phyloP scores from a whole-genome alignment of 1,284 basidiomycete species.

The Boletus coffeatus region DNA sequence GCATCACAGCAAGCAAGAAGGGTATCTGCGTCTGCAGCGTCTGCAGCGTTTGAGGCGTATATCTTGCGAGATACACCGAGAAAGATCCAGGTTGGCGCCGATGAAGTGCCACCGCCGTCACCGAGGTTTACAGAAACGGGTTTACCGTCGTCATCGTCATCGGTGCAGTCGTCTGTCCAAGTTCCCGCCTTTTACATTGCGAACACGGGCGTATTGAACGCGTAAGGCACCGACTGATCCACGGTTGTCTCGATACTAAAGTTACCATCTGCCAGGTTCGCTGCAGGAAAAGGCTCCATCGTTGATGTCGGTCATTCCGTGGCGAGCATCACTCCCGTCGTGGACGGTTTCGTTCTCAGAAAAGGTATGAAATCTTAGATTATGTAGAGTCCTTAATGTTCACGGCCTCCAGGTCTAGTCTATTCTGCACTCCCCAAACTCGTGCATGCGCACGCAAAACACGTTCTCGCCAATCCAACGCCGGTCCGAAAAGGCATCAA shows the following conservation, averaged over 20 bases:
- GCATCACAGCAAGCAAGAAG: too few species aligned
- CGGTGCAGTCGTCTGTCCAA: slow-evolving; percentile 29
- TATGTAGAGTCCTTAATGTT: neutral
- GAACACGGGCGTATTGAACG: slow-evolving; percentile 90
- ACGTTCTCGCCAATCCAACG: slow-evolving; percentile 49
- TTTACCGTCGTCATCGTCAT: too few species aligned
- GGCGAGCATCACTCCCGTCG: slow-evolving; percentile 90
- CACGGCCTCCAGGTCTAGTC: slow-evolving; percentile 47
- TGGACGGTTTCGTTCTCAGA: slow-evolving; percentile 95
- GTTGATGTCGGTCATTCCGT: slow-evolving; percentile 90
- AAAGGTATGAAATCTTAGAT: slow-evolving; percentile 57
- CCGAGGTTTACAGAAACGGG: too few species aligned
- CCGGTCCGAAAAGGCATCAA: slow-evolving; percentile 52
- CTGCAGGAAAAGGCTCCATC: slow-evolving; percentile 94
- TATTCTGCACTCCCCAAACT: slow-evolving; percentile 72
- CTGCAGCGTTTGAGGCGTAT: too few species aligned
- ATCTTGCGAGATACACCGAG: too few species aligned
- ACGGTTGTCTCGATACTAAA: slow-evolving; percentile 7
- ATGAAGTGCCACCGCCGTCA: too few species aligned
- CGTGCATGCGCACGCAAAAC: slow-evolving; percentile 68
- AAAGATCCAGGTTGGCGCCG: too few species aligned
- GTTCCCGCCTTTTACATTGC: slow-evolving; percentile 97
- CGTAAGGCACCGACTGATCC: slow-evolving; percentile 47
- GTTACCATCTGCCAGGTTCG: slow-evolving; percentile 59
- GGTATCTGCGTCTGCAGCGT: too few species aligned